Conservation (phyloP, 2,329 filamentous ascomycete species). For the Penicillium decumbens region DNA sequence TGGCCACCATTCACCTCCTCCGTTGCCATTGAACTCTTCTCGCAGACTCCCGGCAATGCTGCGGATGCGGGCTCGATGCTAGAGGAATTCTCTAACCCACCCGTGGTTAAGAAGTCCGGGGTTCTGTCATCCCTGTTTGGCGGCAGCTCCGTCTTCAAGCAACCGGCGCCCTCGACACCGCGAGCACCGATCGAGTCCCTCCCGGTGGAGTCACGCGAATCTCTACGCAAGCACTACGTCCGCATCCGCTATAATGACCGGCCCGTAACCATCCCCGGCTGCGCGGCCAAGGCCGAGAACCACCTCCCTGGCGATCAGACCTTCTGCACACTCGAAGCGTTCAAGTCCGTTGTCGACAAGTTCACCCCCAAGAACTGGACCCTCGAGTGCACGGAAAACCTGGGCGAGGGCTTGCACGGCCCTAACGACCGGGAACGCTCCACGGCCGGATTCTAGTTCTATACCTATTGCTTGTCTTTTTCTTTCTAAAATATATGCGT, state of each 20-base stretch:
- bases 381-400: slow-evolving; percentile 54
- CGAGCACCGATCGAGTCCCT: slow-evolving; percentile 31
- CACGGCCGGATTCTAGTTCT: slow-evolving; percentile 36
- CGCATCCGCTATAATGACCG: slow-evolving; percentile 86
- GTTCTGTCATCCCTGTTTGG: slow-evolving; percentile 32
- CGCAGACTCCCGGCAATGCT: slow-evolving; percentile 40
- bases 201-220: slow-evolving; percentile 25
- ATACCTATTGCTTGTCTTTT: slow-evolving; percentile 2
- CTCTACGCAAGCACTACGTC: slow-evolving; percentile 68
- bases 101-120: slow-evolving; percentile 25
- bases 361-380: slow-evolving; percentile 81
- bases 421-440: slow-evolving; percentile 36
- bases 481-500: neutral
- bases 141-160: slow-evolving; percentile 13
- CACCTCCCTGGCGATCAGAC: slow-evolving; percentile 81
- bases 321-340: slow-evolving; percentile 87
- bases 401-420: slow-evolving; percentile 53
- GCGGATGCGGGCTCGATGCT: slow-evolving; percentile 19
- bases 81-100: slow-evolving; percentile 25
- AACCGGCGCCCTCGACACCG: slow-evolving; percentile 26
- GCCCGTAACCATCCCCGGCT: slow-evolving; percentile 76
- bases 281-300: slow-evolving; percentile 63
- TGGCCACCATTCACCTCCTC: slow-evolving; percentile 96
- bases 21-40: slow-evolving; percentile 86
- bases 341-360: slow-evolving; percentile 88